Evolutionary conservation across 495 filamentous ascomycete species (phyloP).

Genomic region (Tuber aestivum): DNA sequence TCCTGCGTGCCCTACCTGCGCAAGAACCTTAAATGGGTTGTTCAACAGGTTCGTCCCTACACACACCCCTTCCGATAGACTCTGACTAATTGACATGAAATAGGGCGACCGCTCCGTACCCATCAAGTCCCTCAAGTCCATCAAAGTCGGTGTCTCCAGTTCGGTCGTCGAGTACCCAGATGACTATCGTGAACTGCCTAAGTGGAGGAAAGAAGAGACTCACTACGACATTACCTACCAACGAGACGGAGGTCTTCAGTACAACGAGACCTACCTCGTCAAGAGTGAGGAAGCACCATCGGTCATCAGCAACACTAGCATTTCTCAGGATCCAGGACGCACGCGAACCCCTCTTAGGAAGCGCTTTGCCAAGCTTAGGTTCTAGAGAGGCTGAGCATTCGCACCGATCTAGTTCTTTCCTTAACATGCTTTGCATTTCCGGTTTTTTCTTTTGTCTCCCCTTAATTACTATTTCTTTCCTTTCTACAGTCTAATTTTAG

Average conservation of each 20-base stretch:
- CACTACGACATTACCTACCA: conserved; percentile 39
- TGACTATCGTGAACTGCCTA: conserved; percentile 26
- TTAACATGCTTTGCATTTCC: not conserved
- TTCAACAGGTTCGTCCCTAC: conserved; percentile 31
- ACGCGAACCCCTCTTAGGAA: not conserved
- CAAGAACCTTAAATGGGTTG: conserved; percentile 31
- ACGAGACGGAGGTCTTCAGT: conserved; percentile 29
- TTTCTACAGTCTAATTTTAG: not conserved
- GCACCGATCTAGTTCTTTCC: not conserved
- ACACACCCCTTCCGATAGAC: not conserved
- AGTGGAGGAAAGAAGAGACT: conserved; percentile 25
- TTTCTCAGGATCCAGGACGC: not conserved
- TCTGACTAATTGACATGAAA: conserved; percentile 11
- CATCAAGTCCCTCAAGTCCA: conserved; percentile 21
- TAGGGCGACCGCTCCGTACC: conserved; percentile 25
- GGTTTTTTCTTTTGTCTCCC: not conserved
- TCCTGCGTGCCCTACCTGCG: conserved; percentile 26
- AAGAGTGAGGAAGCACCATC: conserved; percentile 15
- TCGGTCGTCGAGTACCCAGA: conserved; percentile 27
- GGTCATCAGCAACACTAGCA: conserved; percentile 14
- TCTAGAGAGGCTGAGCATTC: not conserved
- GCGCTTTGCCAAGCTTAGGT: not conserved
- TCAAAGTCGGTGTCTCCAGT: conserved; percentile 38
- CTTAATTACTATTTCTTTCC: not conserved
- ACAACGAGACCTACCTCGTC: conserved; percentile 30